phyloP scores from a whole-genome alignment of 305 asterid genomes.

The Withania somnifera region DNA sequence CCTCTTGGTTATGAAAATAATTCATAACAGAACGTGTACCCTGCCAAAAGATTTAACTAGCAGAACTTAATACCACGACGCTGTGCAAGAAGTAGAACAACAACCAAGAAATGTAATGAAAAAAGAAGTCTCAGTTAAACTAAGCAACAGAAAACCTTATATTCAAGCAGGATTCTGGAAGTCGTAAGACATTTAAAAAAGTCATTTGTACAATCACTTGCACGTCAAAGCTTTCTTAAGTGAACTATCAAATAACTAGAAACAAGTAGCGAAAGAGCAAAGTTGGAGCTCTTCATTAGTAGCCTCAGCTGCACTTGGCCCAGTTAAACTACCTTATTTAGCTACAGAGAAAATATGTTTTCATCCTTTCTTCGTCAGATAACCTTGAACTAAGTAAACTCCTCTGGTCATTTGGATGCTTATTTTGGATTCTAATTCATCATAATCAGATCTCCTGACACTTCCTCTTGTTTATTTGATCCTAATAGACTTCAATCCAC shows the following conservation, averaged over 20 bases:
- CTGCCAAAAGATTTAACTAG: constrained; percentile 36
- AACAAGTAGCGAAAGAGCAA: background rate
- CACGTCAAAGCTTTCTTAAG: background rate
- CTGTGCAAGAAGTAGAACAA: background rate
- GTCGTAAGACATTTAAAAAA: background rate
- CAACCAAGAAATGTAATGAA: background rate
- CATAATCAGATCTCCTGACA: background rate
- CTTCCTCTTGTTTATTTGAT: background rate
- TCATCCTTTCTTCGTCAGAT: background rate
- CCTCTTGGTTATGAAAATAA: constrained; percentile 50
- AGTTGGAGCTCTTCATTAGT: background rate
- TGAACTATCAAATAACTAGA: background rate
- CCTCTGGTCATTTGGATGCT: background rate
- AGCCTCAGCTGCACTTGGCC: background rate
- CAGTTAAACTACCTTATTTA: background rate
- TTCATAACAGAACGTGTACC: constrained; percentile 75
- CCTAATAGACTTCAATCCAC: background rate
- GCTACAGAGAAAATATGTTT: background rate
- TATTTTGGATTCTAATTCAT: background rate
- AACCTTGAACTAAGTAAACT: background rate
- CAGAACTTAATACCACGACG: background rate
- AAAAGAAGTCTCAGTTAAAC: background rate
- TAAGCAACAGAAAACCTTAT: background rate
- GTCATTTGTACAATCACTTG: background rate
- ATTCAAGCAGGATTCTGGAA: background rate